Base-by-base conservation (phyloP, 176 grass and related monocot species). In the Zizania latifolia region DNA sequence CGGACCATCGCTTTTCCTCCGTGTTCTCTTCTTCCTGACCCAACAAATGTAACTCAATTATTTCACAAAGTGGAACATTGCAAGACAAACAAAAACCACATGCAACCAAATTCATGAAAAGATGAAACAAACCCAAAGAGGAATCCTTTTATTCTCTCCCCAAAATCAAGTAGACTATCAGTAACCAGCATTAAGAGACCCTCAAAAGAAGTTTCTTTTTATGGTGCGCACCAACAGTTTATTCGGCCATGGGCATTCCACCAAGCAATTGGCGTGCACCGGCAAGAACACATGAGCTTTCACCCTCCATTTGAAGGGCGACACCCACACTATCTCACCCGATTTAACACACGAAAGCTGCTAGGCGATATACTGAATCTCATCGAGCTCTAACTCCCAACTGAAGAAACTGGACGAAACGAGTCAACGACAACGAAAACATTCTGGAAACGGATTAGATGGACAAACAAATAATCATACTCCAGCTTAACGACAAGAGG, bases 11-110 rank as follows among this genome's bases (percentile, higher is more conserved):
- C 45, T 82, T 24, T 77, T 74, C 83, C 91, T 92, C 6, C 91
- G 82, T 64, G 68, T 66, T 53, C 88, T 99, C 84, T 92, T 99
- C 81, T 78, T 92, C 86, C 89, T 96, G 76, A 45, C 17, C 37
- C 65, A 80, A 69, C 34, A n/a, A n/a, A n/a, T n/a, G 81, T 15
- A 84, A 55, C 54, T 54, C 34, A 53, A 22, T 53, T 21, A 28
- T 55, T 68, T 45, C 40, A 41, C 45, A 79, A 56, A 26, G 28
- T 16, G 11, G 38, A 17, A 19, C 65, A 19, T 24, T 4, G 9
- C 27, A 66, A 53, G 29, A 39, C 16, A 68, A 67, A 78, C 6
- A 44, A 30, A 84, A 62, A 34, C 29, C 35, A 41, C 15, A 69
- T 7, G 19, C 28, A 31, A 72, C 4, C 2, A 19, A 48, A 59